Percentiles rank a stretch among this genome's conserved stretches.
phyloP scores from a whole-genome alignment of 192 early-diverging fungal genomes.

The Coemansia sp. region DNA sequence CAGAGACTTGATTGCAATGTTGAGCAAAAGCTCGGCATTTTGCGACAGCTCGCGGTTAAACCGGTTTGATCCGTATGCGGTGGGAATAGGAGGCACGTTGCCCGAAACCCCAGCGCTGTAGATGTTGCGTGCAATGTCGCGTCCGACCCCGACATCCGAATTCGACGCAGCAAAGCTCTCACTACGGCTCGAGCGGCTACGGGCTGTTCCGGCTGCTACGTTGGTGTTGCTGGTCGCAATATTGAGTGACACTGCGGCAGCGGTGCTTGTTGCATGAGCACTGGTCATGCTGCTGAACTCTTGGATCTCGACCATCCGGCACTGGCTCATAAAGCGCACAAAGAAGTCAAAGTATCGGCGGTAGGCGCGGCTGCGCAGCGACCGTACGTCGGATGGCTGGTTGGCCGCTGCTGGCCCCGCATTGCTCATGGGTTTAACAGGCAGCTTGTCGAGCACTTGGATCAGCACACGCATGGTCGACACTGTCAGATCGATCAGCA shows the following conservation, averaged over 20 bases:
- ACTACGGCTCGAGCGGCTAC: conserved; percentile 36
- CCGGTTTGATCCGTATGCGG: conserved; percentile 17
- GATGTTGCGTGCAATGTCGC: conserved; percentile 56
- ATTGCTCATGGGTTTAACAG: conserved; percentile 48
- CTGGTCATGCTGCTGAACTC: conserved; percentile 59
- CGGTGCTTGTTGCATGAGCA: conserved; percentile 45
- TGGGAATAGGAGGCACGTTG: conserved; percentile 3
- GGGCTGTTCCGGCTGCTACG: not conserved
- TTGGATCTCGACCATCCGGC: conserved; percentile 58
- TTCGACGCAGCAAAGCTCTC: conserved; percentile 53
- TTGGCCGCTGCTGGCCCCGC: conserved; percentile 12
- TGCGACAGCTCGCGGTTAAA: conserved; percentile 54
- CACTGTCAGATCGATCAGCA: conserved; percentile 45
- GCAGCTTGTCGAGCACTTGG: conserved; percentile 53
- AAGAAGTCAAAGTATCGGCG: conserved; percentile 60
- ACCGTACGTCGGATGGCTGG: conserved; percentile 47
- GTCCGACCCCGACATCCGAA: conserved; percentile 49
- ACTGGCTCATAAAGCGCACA: conserved; percentile 59
- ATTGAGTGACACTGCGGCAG: conserved; percentile 15
- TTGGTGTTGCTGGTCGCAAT: conserved; percentile 7
- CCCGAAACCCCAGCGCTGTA: conserved; percentile 17
- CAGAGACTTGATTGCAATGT: conserved; percentile 73
- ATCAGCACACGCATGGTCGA: conserved; percentile 52
- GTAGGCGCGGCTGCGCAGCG: conserved; percentile 48
- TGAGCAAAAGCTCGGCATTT: conserved; percentile 50